Evolutionary conservation across 257 asterid genomes (phyloP), one percentile per base, ranked within the genome.

Genomic region (Salvia rosmarinus): DNA sequence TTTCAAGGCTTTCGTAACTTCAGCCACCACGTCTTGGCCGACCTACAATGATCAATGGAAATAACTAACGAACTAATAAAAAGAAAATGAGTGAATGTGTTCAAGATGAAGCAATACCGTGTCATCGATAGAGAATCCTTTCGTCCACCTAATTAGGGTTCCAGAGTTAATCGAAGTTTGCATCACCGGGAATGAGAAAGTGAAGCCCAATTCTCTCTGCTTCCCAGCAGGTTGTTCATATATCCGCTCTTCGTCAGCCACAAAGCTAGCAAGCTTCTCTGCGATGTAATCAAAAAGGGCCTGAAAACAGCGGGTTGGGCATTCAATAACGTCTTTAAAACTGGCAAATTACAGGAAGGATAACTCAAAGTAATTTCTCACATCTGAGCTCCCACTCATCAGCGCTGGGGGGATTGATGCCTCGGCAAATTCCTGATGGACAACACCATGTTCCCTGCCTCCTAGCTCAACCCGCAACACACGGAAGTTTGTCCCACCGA

Each of bases 401-500:
- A 93, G 73, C 56, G 89, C 87, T 0, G 89, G 89, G 70, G 98
- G 98, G 35, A 93, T 87, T 23, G 92, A 87, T 12, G 90, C 97
- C 86, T 90, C 98, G 0, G 88, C 64, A 17, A 94, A 90, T 82
- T 94, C 96, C 71, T 89, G 98, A 81, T 81, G 85, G 74, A 85
- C 77, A 67, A 93, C 81, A 0, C 96, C 95, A 3, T 80, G 82
- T 44, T 44, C 85, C 74, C 50, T 89, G 34, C 98, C 97, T 60
- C 96, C 96, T 62, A 94, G 79, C 49, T 89, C 88, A n/a, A 94
- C 97, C 49, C 96, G 79, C 85, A 94, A 68, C 21, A 93, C 98
- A 35, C 98, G 95, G 67, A 93, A 93, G 75, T 93, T 93, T 28
- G 98, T 90, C 37, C 98, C 98, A 57, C 98, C 98, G 47, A 93